These are phyloP conservation scores for Roridomyces roridus DNA, from an alignment of 768 basidiomycete species.

Conservation along the genomic window DNA sequence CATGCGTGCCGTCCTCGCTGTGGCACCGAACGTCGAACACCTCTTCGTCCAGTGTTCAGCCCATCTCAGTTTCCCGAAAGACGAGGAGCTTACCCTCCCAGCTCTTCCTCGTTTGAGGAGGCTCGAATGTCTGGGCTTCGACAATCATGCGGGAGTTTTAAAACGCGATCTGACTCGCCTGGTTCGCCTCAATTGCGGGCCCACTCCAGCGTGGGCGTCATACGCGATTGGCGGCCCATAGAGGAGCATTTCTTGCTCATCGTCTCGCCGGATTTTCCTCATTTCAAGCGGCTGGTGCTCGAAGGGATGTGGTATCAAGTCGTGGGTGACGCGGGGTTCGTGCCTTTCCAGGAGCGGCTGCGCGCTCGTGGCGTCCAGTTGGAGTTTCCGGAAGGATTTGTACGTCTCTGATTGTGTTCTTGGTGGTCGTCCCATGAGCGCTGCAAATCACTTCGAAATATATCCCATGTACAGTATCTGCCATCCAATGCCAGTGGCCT, in stretches of 20 bases:
- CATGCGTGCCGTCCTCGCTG: conserved; percentile 2
- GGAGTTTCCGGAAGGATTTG: no score
- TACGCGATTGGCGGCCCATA: neutral
- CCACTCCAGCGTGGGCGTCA: neutral
- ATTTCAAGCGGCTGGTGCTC: neutral
- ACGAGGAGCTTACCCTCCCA: neutral
- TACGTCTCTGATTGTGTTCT: no score
- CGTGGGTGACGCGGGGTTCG: neutral
- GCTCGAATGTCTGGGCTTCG: neutral
- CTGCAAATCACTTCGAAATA: no score
- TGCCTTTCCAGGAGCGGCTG: neutral
- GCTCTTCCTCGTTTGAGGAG: neutral
- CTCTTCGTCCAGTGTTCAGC: neutral
- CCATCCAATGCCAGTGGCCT: no score
- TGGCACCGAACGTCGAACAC: conserved; percentile 13
- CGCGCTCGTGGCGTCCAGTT: neutral
- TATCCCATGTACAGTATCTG: no score
- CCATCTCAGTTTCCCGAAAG: neutral
- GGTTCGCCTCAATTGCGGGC: neutral
- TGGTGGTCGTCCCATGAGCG: no score
- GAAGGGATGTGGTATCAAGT: conserved; percentile 1
- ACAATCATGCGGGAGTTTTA: neutral
- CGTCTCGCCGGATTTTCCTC: neutral
- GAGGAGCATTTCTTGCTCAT: neutral
- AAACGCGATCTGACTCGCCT: neutral